Evolutionary conservation across 441 rosid genomes (phyloP).

Genomic region (Euphorbia corollata): DNA sequence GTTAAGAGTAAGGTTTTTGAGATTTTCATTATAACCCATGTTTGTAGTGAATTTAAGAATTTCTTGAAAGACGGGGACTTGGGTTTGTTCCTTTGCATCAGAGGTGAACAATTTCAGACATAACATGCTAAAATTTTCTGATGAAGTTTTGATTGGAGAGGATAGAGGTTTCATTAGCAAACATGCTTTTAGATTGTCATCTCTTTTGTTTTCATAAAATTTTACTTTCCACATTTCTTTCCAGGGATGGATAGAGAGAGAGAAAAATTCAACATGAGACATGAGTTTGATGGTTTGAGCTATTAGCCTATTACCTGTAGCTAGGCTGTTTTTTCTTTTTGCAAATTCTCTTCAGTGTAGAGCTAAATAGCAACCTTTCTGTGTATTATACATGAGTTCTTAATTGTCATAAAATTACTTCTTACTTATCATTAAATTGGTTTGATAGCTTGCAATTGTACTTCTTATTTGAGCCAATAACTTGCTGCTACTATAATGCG

Average conservation of each 20-base stretch:
- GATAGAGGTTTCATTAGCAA: not conserved
- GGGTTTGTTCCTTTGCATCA: too few species aligned
- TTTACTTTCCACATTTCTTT: not conserved
- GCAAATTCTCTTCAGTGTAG: not conserved
- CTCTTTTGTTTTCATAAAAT: not conserved
- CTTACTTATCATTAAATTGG: not conserved
- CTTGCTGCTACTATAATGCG: not conserved
- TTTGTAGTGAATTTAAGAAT: too few species aligned
- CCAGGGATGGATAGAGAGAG: not conserved
- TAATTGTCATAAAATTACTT: not conserved
- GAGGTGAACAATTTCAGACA: not conserved
- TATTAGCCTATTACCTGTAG: not conserved
- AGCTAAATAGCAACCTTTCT: not conserved
- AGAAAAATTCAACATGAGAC: not conserved
- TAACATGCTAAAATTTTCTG: not conserved
- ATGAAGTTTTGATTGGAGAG: not conserved
- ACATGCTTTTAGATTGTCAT: not conserved
- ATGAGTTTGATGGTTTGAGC: conserved; percentile 5
- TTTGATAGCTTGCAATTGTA: conserved; percentile 1
- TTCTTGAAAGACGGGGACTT: too few species aligned
- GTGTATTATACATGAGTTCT: not conserved
- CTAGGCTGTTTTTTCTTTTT: not conserved
- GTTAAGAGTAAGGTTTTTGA: too few species aligned
- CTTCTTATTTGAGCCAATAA: conserved; percentile 2
- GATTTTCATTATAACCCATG: too few species aligned